A percentile compares a stretch with the other conserved stretches of the same genome.
Conservation (phyloP, 2,329 filamentous ascomycete genomes). For the Incumbomyces delicatus region DNA sequence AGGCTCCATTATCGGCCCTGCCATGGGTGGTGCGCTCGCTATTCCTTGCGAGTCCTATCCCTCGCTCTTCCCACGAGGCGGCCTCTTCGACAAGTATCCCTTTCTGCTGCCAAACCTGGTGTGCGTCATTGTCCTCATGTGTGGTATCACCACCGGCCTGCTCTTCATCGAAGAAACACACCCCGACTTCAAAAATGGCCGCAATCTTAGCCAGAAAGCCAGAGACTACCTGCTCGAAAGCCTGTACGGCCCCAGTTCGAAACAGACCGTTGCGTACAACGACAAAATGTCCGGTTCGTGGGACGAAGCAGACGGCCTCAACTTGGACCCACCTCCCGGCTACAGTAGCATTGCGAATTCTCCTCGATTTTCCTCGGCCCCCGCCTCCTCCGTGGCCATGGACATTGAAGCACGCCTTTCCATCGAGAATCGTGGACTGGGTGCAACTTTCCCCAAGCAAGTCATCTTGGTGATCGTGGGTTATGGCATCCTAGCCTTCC, state of each 20-base stretch:
- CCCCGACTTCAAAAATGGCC: conserved; percentile 63
- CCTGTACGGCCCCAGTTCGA: background rate
- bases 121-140: conserved; percentile 65
- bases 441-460: conserved; percentile 68
- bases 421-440: conserved; percentile 31
- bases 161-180: conserved; percentile 94
- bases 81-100: conserved; percentile 76
- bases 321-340: conserved; percentile 55
- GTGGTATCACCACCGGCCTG: conserved; percentile 68
- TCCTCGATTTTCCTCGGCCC: conserved; percentile 35
- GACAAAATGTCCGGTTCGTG: background rate
- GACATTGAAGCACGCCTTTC: conserved; percentile 35
- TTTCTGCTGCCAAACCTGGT: conserved; percentile 91
- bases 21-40: conserved; percentile 81
- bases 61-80: conserved; percentile 57
- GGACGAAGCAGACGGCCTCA: conserved; percentile 11
- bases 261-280: background rate
- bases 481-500: conserved; percentile 77
- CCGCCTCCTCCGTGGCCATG: conserved; percentile 26
- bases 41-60: conserved; percentile 79
- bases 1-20: conserved; percentile 87
- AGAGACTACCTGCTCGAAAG: conserved; percentile 56
- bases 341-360: conserved; percentile 54
- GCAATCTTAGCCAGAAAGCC: conserved; percentile 65
- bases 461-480: conserved; percentile 54